phyloP scores from a whole-genome alignment of 1,284 basidiomycete species.

The Malassezia japonica region DNA sequence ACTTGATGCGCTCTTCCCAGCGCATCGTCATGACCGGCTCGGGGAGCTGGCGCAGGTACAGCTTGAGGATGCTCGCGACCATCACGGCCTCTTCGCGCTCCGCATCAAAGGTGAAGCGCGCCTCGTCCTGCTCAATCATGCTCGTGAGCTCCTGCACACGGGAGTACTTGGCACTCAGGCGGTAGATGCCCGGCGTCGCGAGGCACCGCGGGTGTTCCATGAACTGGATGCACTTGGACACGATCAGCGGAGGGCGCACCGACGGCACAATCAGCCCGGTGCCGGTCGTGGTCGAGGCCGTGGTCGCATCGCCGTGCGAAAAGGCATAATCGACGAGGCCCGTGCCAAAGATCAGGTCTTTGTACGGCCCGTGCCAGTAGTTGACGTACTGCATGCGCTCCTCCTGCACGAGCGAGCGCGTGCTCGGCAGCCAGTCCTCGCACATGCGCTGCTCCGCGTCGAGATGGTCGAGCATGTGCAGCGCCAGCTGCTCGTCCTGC shows the following conservation, averaged over 20 bases:
- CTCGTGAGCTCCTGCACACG: slow-evolving; percentile 75
- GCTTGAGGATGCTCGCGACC: slow-evolving; percentile 83
- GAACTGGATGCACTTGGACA: slow-evolving; percentile 72
- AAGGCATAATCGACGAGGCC: slow-evolving; percentile 84
- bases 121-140: slow-evolving; percentile 79
- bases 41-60: slow-evolving; percentile 81
- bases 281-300: slow-evolving; percentile 55
- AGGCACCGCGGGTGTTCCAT: slow-evolving; percentile 65
- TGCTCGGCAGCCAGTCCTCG: slow-evolving; percentile 52
- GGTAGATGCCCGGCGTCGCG: slow-evolving; percentile 62
- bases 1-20: slow-evolving; percentile 63
- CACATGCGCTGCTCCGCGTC: slow-evolving; percentile 53
- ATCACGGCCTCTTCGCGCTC: slow-evolving; percentile 74
- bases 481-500: slow-evolving; percentile 56
- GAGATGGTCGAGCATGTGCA: slow-evolving; percentile 66
- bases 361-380: slow-evolving; percentile 69
- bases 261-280: slow-evolving; percentile 54
- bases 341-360: slow-evolving; percentile 77
- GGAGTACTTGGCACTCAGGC: slow-evolving; percentile 64
- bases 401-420: slow-evolving; percentile 51
- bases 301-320: slow-evolving; percentile 49
- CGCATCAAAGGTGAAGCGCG: slow-evolving; percentile 66
- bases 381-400: slow-evolving; percentile 62
- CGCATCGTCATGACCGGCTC: slow-evolving; percentile 83
- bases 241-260: slow-evolving; percentile 60